Evolutionary conservation across 345 rosid species (phyloP), one percentile per base, ranked within the genome.

Genomic region (Salix purpurea): DNA sequence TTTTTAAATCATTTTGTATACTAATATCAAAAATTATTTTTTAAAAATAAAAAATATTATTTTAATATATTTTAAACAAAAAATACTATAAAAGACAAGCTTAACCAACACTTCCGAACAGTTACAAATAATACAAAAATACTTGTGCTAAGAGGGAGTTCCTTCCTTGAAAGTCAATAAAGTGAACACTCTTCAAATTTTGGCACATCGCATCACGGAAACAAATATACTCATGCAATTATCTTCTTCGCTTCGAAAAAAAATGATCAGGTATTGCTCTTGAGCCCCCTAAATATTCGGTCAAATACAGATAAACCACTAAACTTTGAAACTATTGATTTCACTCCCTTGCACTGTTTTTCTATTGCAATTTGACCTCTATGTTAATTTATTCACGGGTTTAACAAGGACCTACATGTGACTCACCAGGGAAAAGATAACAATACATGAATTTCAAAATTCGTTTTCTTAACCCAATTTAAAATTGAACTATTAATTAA

Each of bases 121-220:
- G 37, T 34, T 5, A 34, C 37, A 83, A 81, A 74, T 65, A 75
- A 86, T 85, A 84, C 87, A 86, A 83, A 75, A 69, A 61, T 70
- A 78, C 52, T 30, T 26, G 48, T 67, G 60, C 67, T 67, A 28
- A 58, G 39, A 42, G 70, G 42, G 58, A 69, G 80, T 58, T 69
- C 15, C 44, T 0, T 40, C 13, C 44, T 76, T 40, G 67, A 86
- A 77, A 82, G 89, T 77, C 84, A 86, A 71, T 62, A 86, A 83
- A 86, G 83, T 65, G 79, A 86, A 81, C 65, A 60, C 21, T 62
- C 52, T 60, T 0, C 32, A 80, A 78, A 76, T 78, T 46, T 83
- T 77, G 67, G 64, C 28, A 58, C 62, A 3, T 68, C 80, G 48
- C 36, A 34, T 34, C 37, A 9, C 82, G 69, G 78, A 70, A 83